phyloP scores from a whole-genome alignment of 345 rosid species.

The Gossypium bickii region DNA sequence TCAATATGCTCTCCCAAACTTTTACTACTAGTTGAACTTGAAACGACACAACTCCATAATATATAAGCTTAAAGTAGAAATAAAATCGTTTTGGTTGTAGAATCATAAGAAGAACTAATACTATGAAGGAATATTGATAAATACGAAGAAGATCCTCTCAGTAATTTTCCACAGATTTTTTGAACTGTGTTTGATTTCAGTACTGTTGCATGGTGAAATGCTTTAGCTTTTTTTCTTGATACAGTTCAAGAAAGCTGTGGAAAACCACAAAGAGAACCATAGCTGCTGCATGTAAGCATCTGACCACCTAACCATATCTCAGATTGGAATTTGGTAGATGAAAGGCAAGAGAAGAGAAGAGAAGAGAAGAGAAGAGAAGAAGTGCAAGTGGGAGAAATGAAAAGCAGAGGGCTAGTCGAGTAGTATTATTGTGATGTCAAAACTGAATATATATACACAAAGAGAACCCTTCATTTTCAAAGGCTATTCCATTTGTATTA shows the following conservation, averaged over 20 bases:
- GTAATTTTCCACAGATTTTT: constrained; percentile 24
- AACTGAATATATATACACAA: neutral
- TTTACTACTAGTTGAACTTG: neutral
- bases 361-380: too few species aligned
- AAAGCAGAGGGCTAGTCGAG: neutral
- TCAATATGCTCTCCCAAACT: too few species aligned
- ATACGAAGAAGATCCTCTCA: constrained; percentile 17
- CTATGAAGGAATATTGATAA: neutral
- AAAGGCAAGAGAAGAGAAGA: neutral
- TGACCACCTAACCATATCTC: neutral
- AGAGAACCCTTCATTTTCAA: neutral
- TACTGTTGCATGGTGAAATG: neutral
- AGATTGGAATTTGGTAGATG: neutral
- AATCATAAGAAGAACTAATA: neutral
- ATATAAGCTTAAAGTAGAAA: neutral
- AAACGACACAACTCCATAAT: neutral
- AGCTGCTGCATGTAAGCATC: neutral
- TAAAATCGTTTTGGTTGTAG: neutral
- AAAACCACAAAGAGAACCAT: constrained; percentile 23
- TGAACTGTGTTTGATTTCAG: constrained; percentile 5
- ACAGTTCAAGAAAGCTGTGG: constrained; percentile 34
- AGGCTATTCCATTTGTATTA: neutral
- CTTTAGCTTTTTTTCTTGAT: neutral
- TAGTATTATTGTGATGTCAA: neutral
- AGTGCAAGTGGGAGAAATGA: neutral